Evolutionary conservation across 305 asterid genomes (phyloP), one percentile per base, ranked within the genome.

Genomic region (Fraxinus baroniana): DNA sequence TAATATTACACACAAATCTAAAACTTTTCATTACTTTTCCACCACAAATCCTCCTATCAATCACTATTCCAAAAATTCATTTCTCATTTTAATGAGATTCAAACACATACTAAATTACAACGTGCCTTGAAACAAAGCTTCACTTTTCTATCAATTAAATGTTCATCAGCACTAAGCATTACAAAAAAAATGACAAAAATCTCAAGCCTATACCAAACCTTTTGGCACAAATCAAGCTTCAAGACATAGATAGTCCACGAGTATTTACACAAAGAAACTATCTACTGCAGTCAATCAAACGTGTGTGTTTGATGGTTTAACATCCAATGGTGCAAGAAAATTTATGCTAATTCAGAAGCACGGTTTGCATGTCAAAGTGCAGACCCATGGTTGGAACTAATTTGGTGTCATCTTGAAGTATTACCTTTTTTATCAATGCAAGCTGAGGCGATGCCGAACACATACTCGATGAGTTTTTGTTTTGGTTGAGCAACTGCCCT

Each of bases 401-500:
- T 89, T 33, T 87, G 89, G 49, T 85, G 85, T 86, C 87, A 92
- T 85, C 80, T 90, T 33, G 92, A 86, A 68, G 86, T 57, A 55
- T 76, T 87, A 72, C 88, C 81, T 80, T 87, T 91, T 2, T 87
- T 76, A 20, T 94, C 94, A 5, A 79, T 36, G 3, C 80, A 83
- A 74, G 57, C 33, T 83, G 93, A 86, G 90, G 85, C 84, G 78
- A 82, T 87, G 89, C 2, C 88, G 83, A n/a, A 94, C 97, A 0
- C 86, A 85, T 82, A 96, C 74, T 66, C 85, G 84, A 60, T 93
- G 91, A 30, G 84, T 90, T 83, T 78, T 89, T 4, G 87, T 80
- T 52, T 89, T 92, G 0, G 94, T 84, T 2, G 98, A 89, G 86
- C 91, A 89, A 57, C 90, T 86, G 71, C 97, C 95, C 64, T 84